Base-by-base conservation (phyloP, 805 yeast genomes). In the Schizosaccharomyces japonicus region DNA sequence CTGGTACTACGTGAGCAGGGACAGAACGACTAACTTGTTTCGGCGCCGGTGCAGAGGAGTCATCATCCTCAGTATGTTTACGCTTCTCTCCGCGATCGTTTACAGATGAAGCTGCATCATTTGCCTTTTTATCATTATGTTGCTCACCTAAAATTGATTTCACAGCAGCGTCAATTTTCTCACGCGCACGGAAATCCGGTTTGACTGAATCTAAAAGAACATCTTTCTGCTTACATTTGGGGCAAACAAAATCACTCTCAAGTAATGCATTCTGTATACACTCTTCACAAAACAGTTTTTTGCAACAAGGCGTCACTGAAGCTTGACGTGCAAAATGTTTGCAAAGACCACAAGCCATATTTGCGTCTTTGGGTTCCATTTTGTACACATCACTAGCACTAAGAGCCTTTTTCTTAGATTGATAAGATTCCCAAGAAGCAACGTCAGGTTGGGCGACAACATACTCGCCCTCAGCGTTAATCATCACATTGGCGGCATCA, bases 401-500 rank as follows among this genome's bases (percentile, higher is more conserved):
- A 63, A 67, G 58, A 55, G 75, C 67, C 53, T 76, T 78, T 52
- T 80, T 75, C 15, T 21, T 28, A 27, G 31, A 15, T 42, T 42
- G 94, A 58, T 75, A 85, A 45, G 71, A 75, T 48, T 76, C 75
- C 98, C 98, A 87, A 0, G 95, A 78, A 56, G 76, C 78, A 39
- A 75, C 72, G 63, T 90, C 98, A 0, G 96, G 96, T 51, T 85
- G 75, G n/a, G 93, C 95, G 45, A 83, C 79, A 3, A 90, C 98
- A 59, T 80, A 90, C 56, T 85, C 81, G 46, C 99, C 99, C 31
- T 83, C 90, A 47, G 85, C 96, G 29, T 84, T 84, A 54, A 90
- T 75, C 79, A 90, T 74, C 33, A 67, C 68, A 3, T 67, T 66
- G 8, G 40, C 50, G 57, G 71, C 69, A 19, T 50, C 52, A 48